Conservation (phyloP, 148 eudicot genomes). For the Cornus florida region DNA sequence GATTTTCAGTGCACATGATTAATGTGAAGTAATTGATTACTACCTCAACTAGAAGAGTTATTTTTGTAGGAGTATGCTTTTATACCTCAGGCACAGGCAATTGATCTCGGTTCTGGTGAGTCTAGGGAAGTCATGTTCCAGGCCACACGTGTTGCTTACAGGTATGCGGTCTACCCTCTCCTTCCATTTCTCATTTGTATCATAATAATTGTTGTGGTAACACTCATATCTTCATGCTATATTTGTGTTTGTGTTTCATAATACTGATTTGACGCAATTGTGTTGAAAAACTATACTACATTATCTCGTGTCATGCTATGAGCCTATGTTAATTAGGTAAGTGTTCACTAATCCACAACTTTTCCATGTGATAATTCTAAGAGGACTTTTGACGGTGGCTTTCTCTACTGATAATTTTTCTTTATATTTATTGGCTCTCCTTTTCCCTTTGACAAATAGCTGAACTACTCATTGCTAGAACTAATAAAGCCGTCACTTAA, state of each 20-base stretch:
- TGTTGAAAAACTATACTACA: neutral
- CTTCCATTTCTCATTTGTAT: slow-evolving; percentile 5
- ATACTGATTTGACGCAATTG: neutral
- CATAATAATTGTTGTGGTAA: slow-evolving; percentile 4
- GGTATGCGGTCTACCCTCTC: slow-evolving; percentile 38
- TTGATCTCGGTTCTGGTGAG: slow-evolving; percentile 93
- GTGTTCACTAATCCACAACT: neutral
- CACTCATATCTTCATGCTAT: neutral
- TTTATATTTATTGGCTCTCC: neutral
- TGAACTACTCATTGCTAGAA: neutral
- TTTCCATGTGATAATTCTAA: neutral
- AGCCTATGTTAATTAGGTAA: neutral
- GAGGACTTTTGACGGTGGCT: neutral
- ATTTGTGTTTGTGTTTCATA: neutral
- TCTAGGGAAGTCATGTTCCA: slow-evolving; percentile 76
- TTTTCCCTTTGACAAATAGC: neutral
- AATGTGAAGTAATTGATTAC: neutral
- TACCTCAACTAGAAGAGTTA: neutral
- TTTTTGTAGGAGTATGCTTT: slow-evolving; percentile 89
- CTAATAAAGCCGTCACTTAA: neutral
- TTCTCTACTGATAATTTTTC: neutral
- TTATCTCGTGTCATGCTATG: neutral
- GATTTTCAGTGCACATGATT: no score
- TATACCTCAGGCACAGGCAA: slow-evolving; percentile 88
- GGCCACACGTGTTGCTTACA: slow-evolving; percentile 99